Percentiles rank a stretch among this genome's conserved stretches.
Evolutionary conservation across 2,329 filamentous ascomycete genomes (phyloP).

Genomic region (Myriosclerotinia duriaeana): DNA sequence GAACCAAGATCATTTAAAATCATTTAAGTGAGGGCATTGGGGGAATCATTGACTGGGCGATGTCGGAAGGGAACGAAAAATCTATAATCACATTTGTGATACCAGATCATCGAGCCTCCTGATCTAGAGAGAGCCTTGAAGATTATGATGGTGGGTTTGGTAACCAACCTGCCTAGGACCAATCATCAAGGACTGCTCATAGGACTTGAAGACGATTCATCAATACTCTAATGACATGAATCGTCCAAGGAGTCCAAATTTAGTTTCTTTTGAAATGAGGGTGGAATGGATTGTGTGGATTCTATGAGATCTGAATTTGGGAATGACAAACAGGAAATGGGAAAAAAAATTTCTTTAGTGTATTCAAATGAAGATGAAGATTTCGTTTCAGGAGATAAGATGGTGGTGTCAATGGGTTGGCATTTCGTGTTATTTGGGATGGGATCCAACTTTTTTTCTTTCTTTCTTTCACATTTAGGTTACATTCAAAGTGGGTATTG

Average conservation of each 20-base stretch:
- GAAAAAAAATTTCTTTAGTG: background rate
- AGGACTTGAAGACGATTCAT: background rate
- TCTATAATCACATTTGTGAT: background rate
- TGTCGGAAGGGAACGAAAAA: background rate
- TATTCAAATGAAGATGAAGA: background rate
- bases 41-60: background rate
- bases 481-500: background rate
- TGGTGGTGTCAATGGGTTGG: background rate
- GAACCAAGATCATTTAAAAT: background rate
- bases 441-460: background rate
- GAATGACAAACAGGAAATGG: background rate
- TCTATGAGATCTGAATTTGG: background rate
- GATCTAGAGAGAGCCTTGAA: background rate
- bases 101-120: background rate
- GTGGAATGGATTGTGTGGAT: background rate
- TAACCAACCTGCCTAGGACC: background rate
- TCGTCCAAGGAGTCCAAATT: background rate
- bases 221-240: background rate
- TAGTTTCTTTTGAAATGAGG: background rate
- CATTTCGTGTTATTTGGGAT: background rate
- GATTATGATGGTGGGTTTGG: background rate
- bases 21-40: too few relatives aligned
- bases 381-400: background rate
- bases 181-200: background rate
- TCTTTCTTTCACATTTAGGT: background rate